Evolutionary conservation across 2,329 filamentous ascomycete species (phyloP), one percentile per base, ranked within the genome.

Genomic region (Phaeosphaeria sp.): DNA sequence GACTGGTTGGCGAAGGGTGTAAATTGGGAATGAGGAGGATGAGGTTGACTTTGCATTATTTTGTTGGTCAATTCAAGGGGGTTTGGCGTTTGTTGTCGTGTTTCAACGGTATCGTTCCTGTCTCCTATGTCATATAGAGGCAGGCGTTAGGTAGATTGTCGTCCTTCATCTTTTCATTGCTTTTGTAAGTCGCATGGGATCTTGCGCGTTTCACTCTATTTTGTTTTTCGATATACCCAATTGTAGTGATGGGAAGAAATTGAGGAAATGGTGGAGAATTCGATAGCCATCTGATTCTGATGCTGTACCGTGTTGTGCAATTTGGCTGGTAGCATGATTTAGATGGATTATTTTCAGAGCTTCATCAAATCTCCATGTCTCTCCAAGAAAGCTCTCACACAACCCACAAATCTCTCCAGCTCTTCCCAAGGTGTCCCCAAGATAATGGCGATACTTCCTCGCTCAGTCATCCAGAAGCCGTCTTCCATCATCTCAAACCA

Each of bases 401-500:
- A 44, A 1, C 51, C 46, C 17, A 73, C 66, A 55, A 78, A 77
- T 2, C 69, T 70, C 36, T 72, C 68, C 50, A 78, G 48, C 52
- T 77, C 76, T 36, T 67, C 67, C 55, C 71, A 62, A 6, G 68
- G 68, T 47, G 75, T 71, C 0, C 66, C 76, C 9, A 79, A 50
- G 27, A 75, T 76, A 25, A 79, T 50, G 1, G 76, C 71, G 22
- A 79, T 43, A 50, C 72, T 78, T 1, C 75, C 77, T 3, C 76
- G 59, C 55, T 72, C 65, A 1, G 72, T 65, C 13, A 76, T 69
- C 62, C 76, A 79, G 54, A 68, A 79, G 1, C 77, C 77, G 39
- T 69, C 59, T 53, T 74, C 72, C 55, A 79, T 68, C 69, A 78
- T 64, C 50, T 75, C 74, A 2, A 79, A 63, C 66, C 76, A 77